Percentiles rank a stretch among this genome's conserved stretches.
Evolutionary conservation across 345 rosid species (phyloP).

Genomic region (Salix purpurea): DNA sequence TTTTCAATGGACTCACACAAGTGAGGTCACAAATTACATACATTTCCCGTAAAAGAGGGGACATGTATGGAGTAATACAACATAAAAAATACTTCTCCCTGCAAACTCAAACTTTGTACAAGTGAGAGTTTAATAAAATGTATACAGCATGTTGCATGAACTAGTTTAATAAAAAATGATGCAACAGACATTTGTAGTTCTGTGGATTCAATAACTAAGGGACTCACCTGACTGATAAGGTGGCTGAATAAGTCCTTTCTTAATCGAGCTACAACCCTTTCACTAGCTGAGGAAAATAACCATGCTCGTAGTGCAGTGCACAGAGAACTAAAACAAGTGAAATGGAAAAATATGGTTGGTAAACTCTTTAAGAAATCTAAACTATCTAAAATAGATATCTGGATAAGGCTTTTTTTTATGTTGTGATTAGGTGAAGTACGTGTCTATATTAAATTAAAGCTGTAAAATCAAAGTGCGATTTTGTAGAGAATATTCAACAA

Average conservation of each 20-base stretch:
- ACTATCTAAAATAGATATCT: neutral
- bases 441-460: too few species aligned
- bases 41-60: too few species aligned
- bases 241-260: slow-evolving; percentile 44
- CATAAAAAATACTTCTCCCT: neutral
- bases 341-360: neutral
- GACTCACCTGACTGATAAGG: slow-evolving; percentile 40
- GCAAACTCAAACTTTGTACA: neutral
- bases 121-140: neutral
- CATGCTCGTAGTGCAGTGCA: slow-evolving; percentile 50
- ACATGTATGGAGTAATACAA: too few species aligned
- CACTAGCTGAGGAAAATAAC: slow-evolving; percentile 47
- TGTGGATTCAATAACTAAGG: neutral
- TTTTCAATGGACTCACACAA: too few species aligned
- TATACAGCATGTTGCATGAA: neutral
- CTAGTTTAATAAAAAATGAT: neutral
- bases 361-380: neutral
- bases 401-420: too few species aligned
- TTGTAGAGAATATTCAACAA: too few species aligned
- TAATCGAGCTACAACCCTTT: slow-evolving; percentile 49
- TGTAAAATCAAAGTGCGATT: too few species aligned
- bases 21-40: too few species aligned
- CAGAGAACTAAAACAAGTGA: slow-evolving; percentile 31
- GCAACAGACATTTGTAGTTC: neutral
- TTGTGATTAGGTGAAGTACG: too few species aligned